Conservation (phyloP, 1,284 basidiomycete species). For the Sanghuangporus baumii region DNA sequence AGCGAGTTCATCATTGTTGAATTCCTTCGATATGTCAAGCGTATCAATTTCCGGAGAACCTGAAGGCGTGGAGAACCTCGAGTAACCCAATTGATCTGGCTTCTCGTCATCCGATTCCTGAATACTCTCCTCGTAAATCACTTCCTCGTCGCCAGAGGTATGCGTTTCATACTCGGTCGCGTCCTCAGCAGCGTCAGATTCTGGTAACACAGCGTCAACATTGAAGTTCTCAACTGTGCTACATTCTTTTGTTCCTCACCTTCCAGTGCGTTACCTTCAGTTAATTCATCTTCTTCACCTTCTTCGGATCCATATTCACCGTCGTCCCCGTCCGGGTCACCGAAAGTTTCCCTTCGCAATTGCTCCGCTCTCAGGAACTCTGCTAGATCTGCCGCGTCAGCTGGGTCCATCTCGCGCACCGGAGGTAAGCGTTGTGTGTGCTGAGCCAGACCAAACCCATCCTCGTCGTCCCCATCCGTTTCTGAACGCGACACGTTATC, state of each 20-base stretch:
- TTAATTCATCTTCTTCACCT: background rate
- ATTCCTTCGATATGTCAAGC: background rate
- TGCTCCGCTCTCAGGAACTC: constrained; percentile 63
- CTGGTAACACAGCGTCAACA: background rate
- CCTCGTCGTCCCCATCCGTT: constrained; percentile 24
- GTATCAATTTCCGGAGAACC: constrained; percentile 15
- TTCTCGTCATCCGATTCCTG: constrained; percentile 3
- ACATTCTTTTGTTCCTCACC: constrained; percentile 5
- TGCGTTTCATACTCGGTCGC: constrained; percentile 18
- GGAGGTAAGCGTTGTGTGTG: constrained; percentile 32
- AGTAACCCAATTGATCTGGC: background rate
- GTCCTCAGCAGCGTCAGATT: constrained; percentile 21
- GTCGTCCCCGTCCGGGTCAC: constrained; percentile 36
- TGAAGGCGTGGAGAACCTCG: constrained; percentile 3
- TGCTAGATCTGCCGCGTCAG: constrained; percentile 50
- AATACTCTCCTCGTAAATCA: constrained; percentile 3
- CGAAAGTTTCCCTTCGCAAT: constrained; percentile 40
- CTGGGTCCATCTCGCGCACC: constrained; percentile 36
- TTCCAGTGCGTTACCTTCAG: background rate
- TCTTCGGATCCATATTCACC: constrained; percentile 20
- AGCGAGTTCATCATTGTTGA: constrained; percentile 21
- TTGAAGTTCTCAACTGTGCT: background rate
- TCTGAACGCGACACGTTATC: constrained; percentile 30
- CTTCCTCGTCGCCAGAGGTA: constrained; percentile 21
- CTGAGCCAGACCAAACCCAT: constrained; percentile 21